Evolutionary conservation across 176 grass and related monocot genomes (phyloP).

Genomic region (Olyra latifolia): DNA sequence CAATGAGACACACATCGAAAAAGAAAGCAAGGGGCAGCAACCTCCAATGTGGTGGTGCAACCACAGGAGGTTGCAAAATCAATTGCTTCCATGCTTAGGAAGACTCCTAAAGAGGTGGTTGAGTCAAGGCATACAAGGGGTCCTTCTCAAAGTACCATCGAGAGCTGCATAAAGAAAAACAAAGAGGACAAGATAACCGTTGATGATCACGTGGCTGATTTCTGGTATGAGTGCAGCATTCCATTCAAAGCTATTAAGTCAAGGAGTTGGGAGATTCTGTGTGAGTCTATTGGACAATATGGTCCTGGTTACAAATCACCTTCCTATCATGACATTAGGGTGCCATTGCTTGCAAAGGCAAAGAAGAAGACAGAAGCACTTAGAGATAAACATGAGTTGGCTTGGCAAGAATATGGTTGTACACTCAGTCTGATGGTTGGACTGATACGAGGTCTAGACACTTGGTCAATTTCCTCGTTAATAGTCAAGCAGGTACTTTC

Average conservation of each 20-base stretch:
- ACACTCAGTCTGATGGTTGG: background rate
- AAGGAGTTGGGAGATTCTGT: background rate
- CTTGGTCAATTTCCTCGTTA: background rate
- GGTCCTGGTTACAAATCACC: background rate
- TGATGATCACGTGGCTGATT: background rate
- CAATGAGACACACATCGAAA: background rate
- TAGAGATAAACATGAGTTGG: background rate
- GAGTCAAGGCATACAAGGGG: background rate
- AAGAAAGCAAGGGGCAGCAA: background rate
- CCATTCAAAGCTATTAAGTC: background rate
- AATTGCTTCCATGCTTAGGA: background rate
- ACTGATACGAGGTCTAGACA: background rate
- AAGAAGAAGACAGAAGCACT: too few relatives aligned
- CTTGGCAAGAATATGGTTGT: background rate
- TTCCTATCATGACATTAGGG: background rate
- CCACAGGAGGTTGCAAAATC: background rate
- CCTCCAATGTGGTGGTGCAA: background rate
- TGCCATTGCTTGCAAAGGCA: background rate
- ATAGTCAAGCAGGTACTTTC: background rate
- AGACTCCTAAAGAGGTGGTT: background rate
- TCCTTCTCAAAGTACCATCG: background rate
- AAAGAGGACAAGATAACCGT: background rate
- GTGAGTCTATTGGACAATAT: background rate
- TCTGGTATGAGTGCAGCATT: background rate
- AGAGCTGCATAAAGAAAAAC: background rate